Evolutionary conservation across 2,329 filamentous ascomycete genomes (phyloP).

Genomic region (Trichophyton simii): DNA sequence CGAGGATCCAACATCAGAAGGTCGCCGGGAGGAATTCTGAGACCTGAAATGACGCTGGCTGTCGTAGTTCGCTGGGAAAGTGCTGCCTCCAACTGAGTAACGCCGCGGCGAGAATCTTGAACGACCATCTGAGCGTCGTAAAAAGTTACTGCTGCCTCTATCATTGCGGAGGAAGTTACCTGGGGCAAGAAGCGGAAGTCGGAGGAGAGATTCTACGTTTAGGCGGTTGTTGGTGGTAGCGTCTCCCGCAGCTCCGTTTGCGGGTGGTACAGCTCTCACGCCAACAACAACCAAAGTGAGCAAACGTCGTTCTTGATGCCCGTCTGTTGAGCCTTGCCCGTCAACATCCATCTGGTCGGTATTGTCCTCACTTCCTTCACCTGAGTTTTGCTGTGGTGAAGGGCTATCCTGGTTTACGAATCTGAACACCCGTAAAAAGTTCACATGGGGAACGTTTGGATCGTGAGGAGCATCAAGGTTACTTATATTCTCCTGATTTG

Average conservation of each 20-base stretch:
- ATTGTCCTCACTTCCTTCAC: slow-evolving; percentile 17
- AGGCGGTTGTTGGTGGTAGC: slow-evolving; percentile 24
- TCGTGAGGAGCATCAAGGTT: slow-evolving; percentile 21
- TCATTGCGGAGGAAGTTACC: slow-evolving; percentile 30
- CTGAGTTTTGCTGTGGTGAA: slow-evolving; percentile 15
- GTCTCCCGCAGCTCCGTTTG: slow-evolving; percentile 35
- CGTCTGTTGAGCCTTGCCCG: slow-evolving; percentile 24
- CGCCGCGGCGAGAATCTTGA: slow-evolving; percentile 43
- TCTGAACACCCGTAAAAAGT: slow-evolving; percentile 57
- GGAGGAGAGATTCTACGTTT: slow-evolving; percentile 31
- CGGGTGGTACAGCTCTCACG: slow-evolving; percentile 51
- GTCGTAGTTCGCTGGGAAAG: slow-evolving; percentile 40
- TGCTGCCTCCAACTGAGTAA: slow-evolving; percentile 41
- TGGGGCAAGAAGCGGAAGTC: slow-evolving; percentile 32
- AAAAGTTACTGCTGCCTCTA: slow-evolving; percentile 38
- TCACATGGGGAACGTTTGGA: slow-evolving; percentile 44
- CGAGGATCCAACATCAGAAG: slow-evolving; percentile 22
- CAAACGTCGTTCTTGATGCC: slow-evolving; percentile 43
- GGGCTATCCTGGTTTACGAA: slow-evolving; percentile 44
- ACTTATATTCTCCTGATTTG: slow-evolving; percentile 33
- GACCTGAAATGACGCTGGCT: slow-evolving; percentile 41
- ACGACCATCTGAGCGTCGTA: slow-evolving; percentile 43
- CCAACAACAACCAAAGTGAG: slow-evolving; percentile 59
- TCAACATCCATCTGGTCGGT: slow-evolving; percentile 30
- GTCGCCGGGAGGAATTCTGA: slow-evolving; percentile 19